A percentile compares a stretch with the other conserved stretches of the same genome.
Evolutionary conservation across 371 early-diverging fungal species (phyloP).

Genomic region (Syncephalastrum sp.): DNA sequence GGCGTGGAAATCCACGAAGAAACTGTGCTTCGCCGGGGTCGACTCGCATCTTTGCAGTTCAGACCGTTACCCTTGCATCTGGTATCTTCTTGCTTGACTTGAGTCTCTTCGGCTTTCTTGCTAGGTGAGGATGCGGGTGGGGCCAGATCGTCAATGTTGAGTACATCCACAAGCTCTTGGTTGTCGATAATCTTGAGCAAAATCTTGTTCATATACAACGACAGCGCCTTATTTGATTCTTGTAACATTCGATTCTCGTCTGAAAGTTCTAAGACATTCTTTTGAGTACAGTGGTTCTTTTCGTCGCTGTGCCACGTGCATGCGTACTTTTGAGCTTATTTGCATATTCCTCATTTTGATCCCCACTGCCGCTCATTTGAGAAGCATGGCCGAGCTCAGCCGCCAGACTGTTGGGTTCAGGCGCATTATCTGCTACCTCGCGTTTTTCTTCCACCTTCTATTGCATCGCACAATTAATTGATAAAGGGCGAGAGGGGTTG

Average conservation of each 20-base stretch:
- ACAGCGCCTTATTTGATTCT: constrained; percentile 33
- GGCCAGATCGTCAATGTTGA: constrained; percentile 25
- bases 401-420: constrained; percentile 9
- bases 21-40: constrained; percentile 26
- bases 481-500: neutral
- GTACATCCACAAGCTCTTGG: constrained; percentile 25
- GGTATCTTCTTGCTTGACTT: neutral
- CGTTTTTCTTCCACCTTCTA: neutral
- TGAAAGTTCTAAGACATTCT: constrained; percentile 16
- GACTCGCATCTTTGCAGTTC: neutral
- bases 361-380: neutral
- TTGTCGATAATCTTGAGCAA: constrained; percentile 30
- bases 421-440: neutral
- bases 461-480: neutral
- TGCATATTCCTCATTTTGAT: constrained; percentile 9
- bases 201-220: constrained; percentile 36
- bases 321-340: constrained; percentile 9
- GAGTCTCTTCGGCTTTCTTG: neutral
- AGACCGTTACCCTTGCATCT: neutral
- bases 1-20: constrained; percentile 22
- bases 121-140: too few relatives aligned
- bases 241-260: constrained; percentile 26
- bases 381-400: constrained; percentile 5
- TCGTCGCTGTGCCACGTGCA: neutral
- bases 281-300: constrained; percentile 1